These are phyloP conservation scores for Colletotrichum chrysophilum DNA, from an alignment of 2,329 filamentous ascomycete genomes.

Conservation along the genomic window DNA sequence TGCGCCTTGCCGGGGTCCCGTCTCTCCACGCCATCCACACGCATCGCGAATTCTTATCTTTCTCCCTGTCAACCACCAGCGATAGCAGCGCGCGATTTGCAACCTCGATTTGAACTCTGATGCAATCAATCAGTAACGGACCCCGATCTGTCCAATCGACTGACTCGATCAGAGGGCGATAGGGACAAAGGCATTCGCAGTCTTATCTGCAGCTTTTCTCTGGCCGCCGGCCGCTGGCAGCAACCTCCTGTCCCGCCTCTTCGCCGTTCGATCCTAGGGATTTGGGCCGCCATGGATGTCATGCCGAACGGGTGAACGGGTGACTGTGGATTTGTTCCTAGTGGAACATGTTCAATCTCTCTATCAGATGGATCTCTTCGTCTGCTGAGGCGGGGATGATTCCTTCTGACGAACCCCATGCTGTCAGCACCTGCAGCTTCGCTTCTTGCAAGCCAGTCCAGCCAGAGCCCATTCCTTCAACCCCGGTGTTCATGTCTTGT, in stretches of 20 bases:
- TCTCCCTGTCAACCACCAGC: slow-evolving; percentile 1
- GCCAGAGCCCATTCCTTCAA: not conserved
- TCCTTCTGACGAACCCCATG: not conserved
- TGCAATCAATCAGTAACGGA: not conserved
- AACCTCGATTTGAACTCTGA: not conserved
- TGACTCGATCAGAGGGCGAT: not conserved
- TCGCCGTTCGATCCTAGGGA: not conserved
- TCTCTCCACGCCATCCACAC: slow-evolving; percentile 20
- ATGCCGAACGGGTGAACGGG: not conserved
- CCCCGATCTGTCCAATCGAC: not conserved
- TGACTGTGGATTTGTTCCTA: not conserved
- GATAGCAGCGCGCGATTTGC: slow-evolving; percentile 11
- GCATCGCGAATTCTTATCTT: slow-evolving; percentile 18
- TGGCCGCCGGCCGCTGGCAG: slow-evolving; percentile 5
- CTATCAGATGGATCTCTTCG: not conserved
- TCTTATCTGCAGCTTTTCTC: slow-evolving; percentile 3
- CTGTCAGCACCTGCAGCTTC: not conserved
- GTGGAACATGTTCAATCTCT: not conserved
- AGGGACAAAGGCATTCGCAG: not conserved
- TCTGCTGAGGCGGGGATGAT: not conserved
- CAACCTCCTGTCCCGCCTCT: not conserved
- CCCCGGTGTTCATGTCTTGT: not conserved
- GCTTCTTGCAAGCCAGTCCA: not conserved
- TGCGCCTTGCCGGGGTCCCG: not conserved
- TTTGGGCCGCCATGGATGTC: not conserved